phyloP scores from a whole-genome alignment of 2,329 filamentous ascomycete species.

The Fusarium secorum region DNA sequence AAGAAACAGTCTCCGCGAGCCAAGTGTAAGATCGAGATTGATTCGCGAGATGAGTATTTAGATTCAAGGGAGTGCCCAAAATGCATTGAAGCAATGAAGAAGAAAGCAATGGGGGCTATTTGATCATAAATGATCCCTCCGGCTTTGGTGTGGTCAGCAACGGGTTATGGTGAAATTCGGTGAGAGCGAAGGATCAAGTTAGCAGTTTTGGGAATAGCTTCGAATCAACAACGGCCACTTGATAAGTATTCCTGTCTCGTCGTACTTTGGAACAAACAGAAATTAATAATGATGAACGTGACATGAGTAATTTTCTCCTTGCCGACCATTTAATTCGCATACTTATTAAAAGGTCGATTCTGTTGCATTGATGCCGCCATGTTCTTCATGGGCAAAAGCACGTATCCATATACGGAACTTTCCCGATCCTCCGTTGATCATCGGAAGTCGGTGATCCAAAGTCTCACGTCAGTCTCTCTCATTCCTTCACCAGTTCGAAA shows the following conservation, averaged over 20 bases:
- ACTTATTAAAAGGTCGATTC: accelerated
- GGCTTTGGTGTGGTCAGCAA: too few relatives aligned
- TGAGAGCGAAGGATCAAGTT: not conserved
- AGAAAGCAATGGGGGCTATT: not conserved
- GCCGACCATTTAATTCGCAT: accelerated
- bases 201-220: not conserved
- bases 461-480: not conserved
- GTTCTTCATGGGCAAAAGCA: not conserved
- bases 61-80: not conserved
- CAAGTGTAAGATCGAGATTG: not conserved
- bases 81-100: not conserved
- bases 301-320: accelerated
- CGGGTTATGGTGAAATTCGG: not conserved
- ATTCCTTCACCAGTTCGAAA: not conserved
- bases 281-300: accelerated
- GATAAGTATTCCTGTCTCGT: accelerated
- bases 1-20: not conserved
- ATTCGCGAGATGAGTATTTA: not conserved
- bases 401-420: not conserved
- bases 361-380: accelerated
- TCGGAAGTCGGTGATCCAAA: not conserved
- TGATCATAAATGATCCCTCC: accelerated
- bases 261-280: accelerated
- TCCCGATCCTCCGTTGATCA: not conserved
- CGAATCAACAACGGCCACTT: not conserved